Evolutionary conservation across 2,329 filamentous ascomycete species (phyloP).

Genomic region (Dissoconium aciculare): DNA sequence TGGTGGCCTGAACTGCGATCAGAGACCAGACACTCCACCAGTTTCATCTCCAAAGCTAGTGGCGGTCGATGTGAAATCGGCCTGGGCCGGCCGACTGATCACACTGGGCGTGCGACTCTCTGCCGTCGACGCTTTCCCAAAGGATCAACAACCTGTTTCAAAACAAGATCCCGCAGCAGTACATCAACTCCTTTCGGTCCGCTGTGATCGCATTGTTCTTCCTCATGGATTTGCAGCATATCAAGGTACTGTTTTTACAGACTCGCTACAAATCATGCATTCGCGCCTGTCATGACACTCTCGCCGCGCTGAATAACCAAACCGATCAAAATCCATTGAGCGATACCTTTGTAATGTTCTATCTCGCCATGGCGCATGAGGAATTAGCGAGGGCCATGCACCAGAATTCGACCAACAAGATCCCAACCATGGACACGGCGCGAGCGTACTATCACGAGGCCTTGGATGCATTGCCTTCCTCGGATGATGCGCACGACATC

Average conservation of each 20-base stretch:
- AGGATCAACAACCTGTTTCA: too few species aligned
- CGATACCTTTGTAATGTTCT: conserved; percentile 30
- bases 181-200: too few species aligned
- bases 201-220: too few species aligned
- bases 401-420: conserved; percentile 31
- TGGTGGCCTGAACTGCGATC: too few species aligned
- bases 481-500: conserved; percentile 7
- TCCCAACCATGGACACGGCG: conserved; percentile 28
- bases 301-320: conserved; percentile 6
- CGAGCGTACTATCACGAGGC: conserved; percentile 26
- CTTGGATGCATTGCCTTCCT: conserved; percentile 14
- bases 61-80: too few species aligned
- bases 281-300: conserved; percentile 17
- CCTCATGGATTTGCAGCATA: conserved; percentile 16
- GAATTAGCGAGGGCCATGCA: conserved; percentile 33
- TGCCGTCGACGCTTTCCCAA: too few species aligned
- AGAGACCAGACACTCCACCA: too few species aligned
- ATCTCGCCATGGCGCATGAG: conserved; percentile 33
- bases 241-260: conserved; percentile 19
- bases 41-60: too few species aligned
- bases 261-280: conserved; percentile 21
- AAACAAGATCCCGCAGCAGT: too few species aligned
- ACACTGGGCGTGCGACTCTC: too few species aligned
- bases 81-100: too few species aligned
- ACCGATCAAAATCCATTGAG: conserved; percentile 10